Conservation (phyloP, 768 basidiomycete species). For the Obba rivulosa region DNA sequence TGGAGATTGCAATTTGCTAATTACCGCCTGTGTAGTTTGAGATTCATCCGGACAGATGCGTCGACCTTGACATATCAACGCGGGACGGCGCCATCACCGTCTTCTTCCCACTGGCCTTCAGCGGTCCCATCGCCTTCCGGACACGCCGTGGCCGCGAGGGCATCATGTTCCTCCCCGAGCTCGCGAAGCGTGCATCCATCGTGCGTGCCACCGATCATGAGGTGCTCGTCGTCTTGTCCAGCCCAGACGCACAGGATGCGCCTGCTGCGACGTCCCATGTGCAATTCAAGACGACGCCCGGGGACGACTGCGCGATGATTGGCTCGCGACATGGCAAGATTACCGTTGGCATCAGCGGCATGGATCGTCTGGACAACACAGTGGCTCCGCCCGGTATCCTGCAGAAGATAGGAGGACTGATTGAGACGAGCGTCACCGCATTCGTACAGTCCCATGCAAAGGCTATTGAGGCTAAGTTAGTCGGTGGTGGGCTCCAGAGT, state of each 20-base stretch:
- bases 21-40: constrained; percentile 3
- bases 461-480: too few species aligned
- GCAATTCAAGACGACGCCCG: background rate
- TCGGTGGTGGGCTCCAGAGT: too few species aligned
- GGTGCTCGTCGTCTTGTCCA: constrained; percentile 9
- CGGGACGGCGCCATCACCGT: constrained; percentile 10
- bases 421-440: too few species aligned
- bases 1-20: background rate
- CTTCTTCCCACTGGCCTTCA: constrained; percentile 15
- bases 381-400: background rate
- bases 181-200: constrained; percentile 14
- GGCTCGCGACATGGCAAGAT: constrained; percentile 14
- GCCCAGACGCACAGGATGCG: too few species aligned
- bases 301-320: constrained; percentile 9
- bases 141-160: background rate
- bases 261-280: too few species aligned
- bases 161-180: constrained; percentile 13
- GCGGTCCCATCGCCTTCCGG: constrained; percentile 12
- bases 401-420: too few species aligned
- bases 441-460: too few species aligned
- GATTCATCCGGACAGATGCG: constrained; percentile 5
- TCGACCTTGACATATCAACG: constrained; percentile 11
- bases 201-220: constrained; percentile 12
- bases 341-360: constrained; percentile 14
- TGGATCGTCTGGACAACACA: constrained; percentile 4